Conservation (phyloP, 1,284 basidiomycete species). For the Leccinum angustisporum region DNA sequence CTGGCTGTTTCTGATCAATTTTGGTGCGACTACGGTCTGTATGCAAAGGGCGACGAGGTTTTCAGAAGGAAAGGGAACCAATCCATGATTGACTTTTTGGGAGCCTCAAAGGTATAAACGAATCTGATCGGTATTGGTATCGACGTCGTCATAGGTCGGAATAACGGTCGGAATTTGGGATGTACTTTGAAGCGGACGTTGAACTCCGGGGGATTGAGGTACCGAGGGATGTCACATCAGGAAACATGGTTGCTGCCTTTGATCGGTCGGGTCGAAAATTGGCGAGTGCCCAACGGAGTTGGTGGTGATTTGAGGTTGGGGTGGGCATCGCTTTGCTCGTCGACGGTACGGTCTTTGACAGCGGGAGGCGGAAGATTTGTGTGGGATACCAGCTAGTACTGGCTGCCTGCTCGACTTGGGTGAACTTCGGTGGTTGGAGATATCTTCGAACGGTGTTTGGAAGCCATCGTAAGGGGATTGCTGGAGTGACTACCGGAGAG, state of each 20-base stretch:
- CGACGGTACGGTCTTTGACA: not conserved
- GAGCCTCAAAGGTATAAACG: not conserved
- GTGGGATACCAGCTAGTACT: not conserved
- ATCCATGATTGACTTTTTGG: not conserved
- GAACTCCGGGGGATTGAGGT: not conserved
- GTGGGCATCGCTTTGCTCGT: not conserved
- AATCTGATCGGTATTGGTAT: not conserved
- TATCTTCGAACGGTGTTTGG: not conserved
- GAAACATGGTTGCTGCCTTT: not conserved
- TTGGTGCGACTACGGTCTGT: not conserved
- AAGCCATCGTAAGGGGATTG: too few species aligned
- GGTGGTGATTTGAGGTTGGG: not conserved
- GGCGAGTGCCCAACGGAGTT: not conserved
- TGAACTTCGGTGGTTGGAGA: too few species aligned
- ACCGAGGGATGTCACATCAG: constrained; percentile 1
- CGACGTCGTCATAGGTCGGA: not conserved
- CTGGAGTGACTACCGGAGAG: too few species aligned
- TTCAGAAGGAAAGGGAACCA: not conserved
- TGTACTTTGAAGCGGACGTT: not conserved
- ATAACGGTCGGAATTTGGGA: not conserved
- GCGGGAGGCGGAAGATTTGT: not conserved
- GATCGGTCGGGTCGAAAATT: not conserved
- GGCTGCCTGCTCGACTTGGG: too few species aligned
- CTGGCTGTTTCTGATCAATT: not conserved
- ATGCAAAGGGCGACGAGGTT: not conserved